Evolutionary conservation across 2,329 filamentous ascomycete species (phyloP).

Genomic region (Pseudocercospora cruenta): DNA sequence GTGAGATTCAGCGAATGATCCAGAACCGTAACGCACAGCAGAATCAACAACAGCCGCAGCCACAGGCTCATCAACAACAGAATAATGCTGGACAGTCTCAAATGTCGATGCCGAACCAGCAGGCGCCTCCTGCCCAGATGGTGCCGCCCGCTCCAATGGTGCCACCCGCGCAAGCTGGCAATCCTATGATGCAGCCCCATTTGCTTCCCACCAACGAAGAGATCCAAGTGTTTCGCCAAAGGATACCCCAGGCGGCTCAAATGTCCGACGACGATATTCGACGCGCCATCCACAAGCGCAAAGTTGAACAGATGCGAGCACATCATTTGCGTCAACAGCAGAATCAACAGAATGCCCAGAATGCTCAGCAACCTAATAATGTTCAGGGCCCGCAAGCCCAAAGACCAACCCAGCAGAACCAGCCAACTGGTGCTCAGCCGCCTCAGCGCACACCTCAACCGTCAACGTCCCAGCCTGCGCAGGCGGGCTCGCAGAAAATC

Average conservation of each 20-base stretch:
- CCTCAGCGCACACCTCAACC: constrained; percentile 23
- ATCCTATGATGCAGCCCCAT: constrained; percentile 24
- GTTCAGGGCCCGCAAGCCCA: constrained; percentile 40
- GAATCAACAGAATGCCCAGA: constrained; percentile 33
- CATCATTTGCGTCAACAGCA: constrained; percentile 42
- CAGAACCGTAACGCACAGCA: constrained; percentile 45
- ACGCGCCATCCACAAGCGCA: constrained; percentile 33
- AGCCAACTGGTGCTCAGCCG: constrained; percentile 16
- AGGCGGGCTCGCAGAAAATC: constrained; percentile 29
- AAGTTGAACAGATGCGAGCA: constrained; percentile 24
- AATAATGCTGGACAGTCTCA: constrained; percentile 18
- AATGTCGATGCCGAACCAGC: constrained; percentile 27
- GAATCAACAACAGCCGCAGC: constrained; percentile 34
- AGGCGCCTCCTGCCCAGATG: constrained; percentile 48
- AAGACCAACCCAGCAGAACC: constrained; percentile 17
- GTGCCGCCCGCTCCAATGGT: constrained; percentile 35
- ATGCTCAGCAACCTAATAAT: constrained; percentile 23
- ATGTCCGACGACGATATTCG: constrained; percentile 50
- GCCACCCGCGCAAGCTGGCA: constrained; percentile 21
- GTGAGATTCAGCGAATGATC: constrained; percentile 35
- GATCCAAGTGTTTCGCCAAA: constrained; percentile 43
- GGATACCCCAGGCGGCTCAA: constrained; percentile 38
- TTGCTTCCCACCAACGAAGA: constrained; percentile 38
- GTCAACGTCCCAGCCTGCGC: constrained; percentile 31
- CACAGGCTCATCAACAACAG: constrained; percentile 7